Percentiles rank a stretch among this genome's conserved stretches.
Conservation (phyloP, 2,329 filamentous ascomycete genomes). For the Sordariomycetes sp. region DNA sequence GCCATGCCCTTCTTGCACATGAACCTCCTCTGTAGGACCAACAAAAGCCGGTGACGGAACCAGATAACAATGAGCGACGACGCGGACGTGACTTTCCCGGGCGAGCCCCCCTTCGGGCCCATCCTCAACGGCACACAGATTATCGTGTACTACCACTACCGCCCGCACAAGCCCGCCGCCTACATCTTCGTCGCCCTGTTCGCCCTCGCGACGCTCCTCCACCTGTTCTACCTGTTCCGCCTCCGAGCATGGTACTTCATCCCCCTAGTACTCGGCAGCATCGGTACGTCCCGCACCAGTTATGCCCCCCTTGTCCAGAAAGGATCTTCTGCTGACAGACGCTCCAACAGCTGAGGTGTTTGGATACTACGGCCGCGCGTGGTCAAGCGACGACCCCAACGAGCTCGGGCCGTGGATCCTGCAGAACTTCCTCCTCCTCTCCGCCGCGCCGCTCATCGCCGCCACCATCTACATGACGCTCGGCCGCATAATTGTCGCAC, state of each 20-base stretch:
- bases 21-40: no score
- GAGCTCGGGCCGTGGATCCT: conserved; percentile 26
- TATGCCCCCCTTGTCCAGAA: background rate
- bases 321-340: background rate
- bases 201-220: conserved; percentile 24
- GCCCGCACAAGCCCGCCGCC: conserved; percentile 32
- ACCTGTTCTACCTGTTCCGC: conserved; percentile 26
- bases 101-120: conserved; percentile 1
- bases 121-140: conserved; percentile 3
- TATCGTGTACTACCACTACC: conserved; percentile 31
- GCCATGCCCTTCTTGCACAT: no score
- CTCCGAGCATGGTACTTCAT: conserved; percentile 40
- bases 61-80: no score
- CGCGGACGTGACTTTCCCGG: background rate
- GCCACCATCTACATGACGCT: conserved; percentile 37
- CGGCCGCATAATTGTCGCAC: conserved; percentile 24
- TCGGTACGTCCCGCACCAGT: conserved; percentile 24
- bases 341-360: conserved; percentile 28
- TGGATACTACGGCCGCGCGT: conserved; percentile 39
- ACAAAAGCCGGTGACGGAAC: no score
- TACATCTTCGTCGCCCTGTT: conserved; percentile 31
- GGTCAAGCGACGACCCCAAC: conserved; percentile 28
- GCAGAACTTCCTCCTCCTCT: conserved; percentile 23
- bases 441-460: conserved; percentile 30
- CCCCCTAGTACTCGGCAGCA: conserved; percentile 37